These are phyloP conservation scores for Fraxinus excelsior DNA, from an alignment of 257 asterid species.

Conservation along the genomic window DNA sequence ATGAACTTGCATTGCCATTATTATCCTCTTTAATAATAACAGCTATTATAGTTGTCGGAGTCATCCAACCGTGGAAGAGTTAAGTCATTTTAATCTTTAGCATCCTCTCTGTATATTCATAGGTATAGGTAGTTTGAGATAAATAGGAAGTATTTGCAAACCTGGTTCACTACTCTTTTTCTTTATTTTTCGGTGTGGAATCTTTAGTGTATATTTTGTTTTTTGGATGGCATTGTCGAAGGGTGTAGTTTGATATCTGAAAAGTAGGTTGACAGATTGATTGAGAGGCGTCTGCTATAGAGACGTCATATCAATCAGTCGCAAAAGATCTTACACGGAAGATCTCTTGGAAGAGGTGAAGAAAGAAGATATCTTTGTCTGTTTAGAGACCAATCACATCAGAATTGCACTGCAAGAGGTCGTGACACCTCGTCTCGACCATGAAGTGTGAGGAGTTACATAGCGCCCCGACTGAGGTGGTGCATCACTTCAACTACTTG, in stretches of 20 bases:
- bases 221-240: background rate
- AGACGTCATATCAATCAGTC: too few relatives aligned
- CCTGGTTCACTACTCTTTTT: background rate
- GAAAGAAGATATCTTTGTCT: too few relatives aligned
- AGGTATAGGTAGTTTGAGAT: background rate
- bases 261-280: too few relatives aligned
- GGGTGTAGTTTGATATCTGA: background rate
- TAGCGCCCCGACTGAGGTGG: too few relatives aligned
- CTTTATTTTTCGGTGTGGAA: background rate
- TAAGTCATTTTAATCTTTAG: constrained; percentile 19
- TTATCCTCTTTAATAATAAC: constrained; percentile 43
- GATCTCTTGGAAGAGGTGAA: too few relatives aligned
- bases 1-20: constrained; percentile 61
- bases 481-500: too few relatives aligned
- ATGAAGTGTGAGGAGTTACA: too few relatives aligned
- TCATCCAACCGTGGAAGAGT: constrained; percentile 56
- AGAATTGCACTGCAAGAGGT: too few relatives aligned
- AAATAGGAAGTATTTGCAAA: constrained; percentile 4
- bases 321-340: too few relatives aligned
- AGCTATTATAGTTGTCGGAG: constrained; percentile 40
- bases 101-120: background rate
- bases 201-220: constrained; percentile 4
- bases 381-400: too few relatives aligned
- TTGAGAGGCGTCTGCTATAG: too few relatives aligned
- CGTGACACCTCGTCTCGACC: too few relatives aligned